These are phyloP conservation scores for Xylariaceae sp. DNA, from an alignment of 2,329 filamentous ascomycete species.

Conservation along the genomic window DNA sequence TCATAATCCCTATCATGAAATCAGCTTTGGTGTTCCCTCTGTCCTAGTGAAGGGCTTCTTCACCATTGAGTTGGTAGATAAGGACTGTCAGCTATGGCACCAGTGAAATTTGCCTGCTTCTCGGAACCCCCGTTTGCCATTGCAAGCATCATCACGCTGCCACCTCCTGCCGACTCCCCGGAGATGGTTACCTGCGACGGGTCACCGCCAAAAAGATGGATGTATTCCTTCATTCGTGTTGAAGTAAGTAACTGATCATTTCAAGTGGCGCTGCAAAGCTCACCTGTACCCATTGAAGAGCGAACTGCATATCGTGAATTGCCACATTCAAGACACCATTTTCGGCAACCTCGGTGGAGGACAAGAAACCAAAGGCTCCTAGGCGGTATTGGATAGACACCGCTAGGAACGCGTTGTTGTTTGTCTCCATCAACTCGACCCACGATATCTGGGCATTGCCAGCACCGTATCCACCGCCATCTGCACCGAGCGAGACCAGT, in stretches of 20 bases:
- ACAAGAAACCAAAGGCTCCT: constrained; percentile 44
- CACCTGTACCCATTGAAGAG: constrained; percentile 51
- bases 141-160: constrained; percentile 42
- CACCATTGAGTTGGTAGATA: constrained; percentile 52
- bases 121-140: constrained; percentile 42
- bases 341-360: constrained; percentile 38
- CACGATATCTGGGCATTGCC: constrained; percentile 19
- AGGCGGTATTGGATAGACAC: constrained; percentile 40
- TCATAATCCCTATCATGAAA: constrained; percentile 23
- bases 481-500: too few species aligned
- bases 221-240: too few species aligned
- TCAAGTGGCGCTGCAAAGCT: too few species aligned
- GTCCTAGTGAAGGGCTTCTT: neutral
- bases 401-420: constrained; percentile 36
- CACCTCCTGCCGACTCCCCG: constrained; percentile 51
- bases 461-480: constrained; percentile 42
- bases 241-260: too few species aligned
- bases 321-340: constrained; percentile 40
- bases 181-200: constrained; percentile 47
- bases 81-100: constrained; percentile 35
- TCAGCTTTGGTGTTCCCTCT: neutral
- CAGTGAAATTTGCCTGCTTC: constrained; percentile 42
- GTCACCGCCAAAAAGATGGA: constrained; percentile 49
- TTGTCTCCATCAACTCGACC: constrained; percentile 29
- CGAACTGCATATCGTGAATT: constrained; percentile 46